Base-by-base conservation (phyloP, 495 filamentous ascomycete genomes). In the Neurospora africana region DNA sequence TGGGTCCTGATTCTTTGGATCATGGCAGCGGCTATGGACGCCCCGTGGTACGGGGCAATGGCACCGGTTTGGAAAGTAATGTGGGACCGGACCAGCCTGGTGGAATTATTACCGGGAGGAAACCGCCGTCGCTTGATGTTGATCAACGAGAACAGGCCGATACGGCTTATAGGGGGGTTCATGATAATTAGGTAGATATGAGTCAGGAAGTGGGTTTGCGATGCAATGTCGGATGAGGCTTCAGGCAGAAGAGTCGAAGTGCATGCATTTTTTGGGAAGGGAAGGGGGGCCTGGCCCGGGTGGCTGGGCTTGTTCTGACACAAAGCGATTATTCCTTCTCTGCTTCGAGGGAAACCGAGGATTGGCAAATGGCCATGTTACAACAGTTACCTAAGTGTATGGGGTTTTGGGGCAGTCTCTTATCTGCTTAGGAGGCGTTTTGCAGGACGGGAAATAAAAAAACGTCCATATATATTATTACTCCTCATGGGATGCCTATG, bases 1-100 rank as follows among this genome's bases (percentile, higher is more conserved):
- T 80, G 15, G 37, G 36, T 23, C 41, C 61, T 17, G 72, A 75
- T 36, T 21, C 65, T 17, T 75, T 71, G 35, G 74, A 73, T 9
- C 72, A 53, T 21, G 73, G 75, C 35, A 77, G 72, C 21, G 74
- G 67, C 23, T 65, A 65, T 36, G 27, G 69, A 53, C 27, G 23
- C 19, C 21, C 27, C 27, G 53, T 35, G 30, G 53, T 17, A 65
- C 53, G 15, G 15, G 53, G 27, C 3, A 65, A 33, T 19, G 53
- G 53, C 27, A 65, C 53, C 53, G 53, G 53, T 65, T 19, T 65
- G 53, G 53, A 65, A 65, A 65, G 27, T 17, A 65, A 65, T 35
- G 53, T 65, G 53, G 53, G 53, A 33, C 53, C 53, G 27, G 53
- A 65, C 53, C 53, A 65, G 53, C 53, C 53, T 15, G 47, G 47